phyloP scores from a whole-genome alignment of 257 asterid species.

The Apocynum venetum region DNA sequence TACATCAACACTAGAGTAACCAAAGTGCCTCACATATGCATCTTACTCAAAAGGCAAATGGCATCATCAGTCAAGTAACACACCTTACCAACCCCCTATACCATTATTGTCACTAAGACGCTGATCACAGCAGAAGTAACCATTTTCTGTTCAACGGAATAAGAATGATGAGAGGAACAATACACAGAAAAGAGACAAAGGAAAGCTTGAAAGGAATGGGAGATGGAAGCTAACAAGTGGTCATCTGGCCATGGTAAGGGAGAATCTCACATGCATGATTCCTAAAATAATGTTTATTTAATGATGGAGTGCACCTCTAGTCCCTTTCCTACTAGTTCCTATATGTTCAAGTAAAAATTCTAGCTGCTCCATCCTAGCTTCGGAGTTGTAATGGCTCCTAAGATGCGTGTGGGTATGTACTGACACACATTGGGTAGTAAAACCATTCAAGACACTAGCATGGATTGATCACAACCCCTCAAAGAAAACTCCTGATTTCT shows the following conservation, averaged over 20 bases:
- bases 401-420: neutral
- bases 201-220: neutral
- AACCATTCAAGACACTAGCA: neutral
- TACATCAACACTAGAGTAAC: neutral
- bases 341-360: neutral
- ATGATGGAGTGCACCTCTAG: neutral
- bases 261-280: neutral
- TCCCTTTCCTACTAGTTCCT: neutral
- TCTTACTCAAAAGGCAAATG: neutral
- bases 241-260: neutral
- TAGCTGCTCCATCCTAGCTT: neutral
- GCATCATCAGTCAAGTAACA: neutral
- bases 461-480: neutral
- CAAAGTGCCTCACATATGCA: neutral
- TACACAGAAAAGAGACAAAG: neutral
- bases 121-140: neutral
- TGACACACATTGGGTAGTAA: neutral
- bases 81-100: neutral
- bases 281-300: neutral
- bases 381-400: neutral
- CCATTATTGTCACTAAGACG: neutral
- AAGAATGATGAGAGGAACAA: neutral
- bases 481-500: neutral
- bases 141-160: neutral
- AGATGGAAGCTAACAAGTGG: neutral